A percentile compares a stretch with the other conserved stretches of the same genome.
Conservation (phyloP, 2,329 filamentous ascomycete genomes). For the Chaetomiaceae sp. region DNA sequence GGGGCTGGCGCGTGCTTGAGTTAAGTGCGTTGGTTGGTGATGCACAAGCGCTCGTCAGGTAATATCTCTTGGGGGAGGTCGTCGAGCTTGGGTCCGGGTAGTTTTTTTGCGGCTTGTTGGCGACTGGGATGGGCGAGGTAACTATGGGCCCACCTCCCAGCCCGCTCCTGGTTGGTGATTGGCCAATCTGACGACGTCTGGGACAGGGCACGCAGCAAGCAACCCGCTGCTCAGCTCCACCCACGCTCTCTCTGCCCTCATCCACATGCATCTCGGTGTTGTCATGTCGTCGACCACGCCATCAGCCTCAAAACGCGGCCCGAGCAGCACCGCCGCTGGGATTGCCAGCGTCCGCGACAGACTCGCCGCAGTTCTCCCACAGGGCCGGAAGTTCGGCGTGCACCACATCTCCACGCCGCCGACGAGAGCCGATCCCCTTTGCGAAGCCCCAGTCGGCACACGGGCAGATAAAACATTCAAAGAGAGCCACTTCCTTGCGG, state of each 20-base stretch:
- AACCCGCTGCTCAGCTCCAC: not conserved
- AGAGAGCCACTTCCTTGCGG: constrained; percentile 70
- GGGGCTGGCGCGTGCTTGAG: not conserved
- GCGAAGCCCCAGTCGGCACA: constrained; percentile 67
- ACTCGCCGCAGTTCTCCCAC: constrained; percentile 49
- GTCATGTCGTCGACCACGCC: constrained; percentile 19
- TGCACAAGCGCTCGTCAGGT: too few relatives aligned
- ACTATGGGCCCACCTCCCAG: not conserved
- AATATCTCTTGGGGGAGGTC: too few relatives aligned
- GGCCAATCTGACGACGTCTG: not conserved
- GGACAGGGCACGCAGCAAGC: not conserved
- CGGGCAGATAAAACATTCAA: constrained; percentile 74
- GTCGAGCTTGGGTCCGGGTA: not conserved
- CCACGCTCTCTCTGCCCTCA: not conserved
- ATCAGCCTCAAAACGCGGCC: constrained; percentile 14
- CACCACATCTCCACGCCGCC: constrained; percentile 88
- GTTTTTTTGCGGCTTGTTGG: too few relatives aligned
- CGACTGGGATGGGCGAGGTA: too few relatives aligned
- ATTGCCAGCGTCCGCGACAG: constrained; percentile 31
- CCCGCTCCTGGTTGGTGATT: not conserved
- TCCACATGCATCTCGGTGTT: not conserved
- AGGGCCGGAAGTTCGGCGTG: constrained; percentile 57
- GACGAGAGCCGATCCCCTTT: constrained; percentile 68
- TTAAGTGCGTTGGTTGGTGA: too few relatives aligned
- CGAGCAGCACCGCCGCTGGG: not conserved